These are phyloP conservation scores for Ceratobasidium papillatum DNA, from an alignment of 1,284 basidiomycete species.

Conservation along the genomic window DNA sequence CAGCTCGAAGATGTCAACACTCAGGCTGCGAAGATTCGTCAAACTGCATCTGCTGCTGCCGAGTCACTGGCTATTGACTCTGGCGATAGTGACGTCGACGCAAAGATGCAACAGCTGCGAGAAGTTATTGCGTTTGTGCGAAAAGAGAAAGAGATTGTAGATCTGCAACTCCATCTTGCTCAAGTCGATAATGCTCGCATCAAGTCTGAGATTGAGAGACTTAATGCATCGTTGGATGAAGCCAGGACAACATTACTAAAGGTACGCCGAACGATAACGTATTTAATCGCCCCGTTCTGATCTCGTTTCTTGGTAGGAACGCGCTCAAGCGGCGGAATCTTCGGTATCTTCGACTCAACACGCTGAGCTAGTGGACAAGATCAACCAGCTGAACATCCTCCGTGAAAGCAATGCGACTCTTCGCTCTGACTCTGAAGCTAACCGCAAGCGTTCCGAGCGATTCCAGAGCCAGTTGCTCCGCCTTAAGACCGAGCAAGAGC, in stretches of 20 bases:
- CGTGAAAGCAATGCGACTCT: slow-evolving; percentile 90
- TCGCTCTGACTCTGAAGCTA: slow-evolving; percentile 74
- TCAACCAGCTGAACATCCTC: slow-evolving; percentile 86
- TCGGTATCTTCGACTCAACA: slow-evolving; percentile 80
- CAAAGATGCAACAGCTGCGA: slow-evolving; percentile 73
- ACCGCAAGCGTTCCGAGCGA: slow-evolving; percentile 70
- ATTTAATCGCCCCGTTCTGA: not conserved
- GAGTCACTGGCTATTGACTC: slow-evolving; percentile 51
- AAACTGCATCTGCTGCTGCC: slow-evolving; percentile 63
- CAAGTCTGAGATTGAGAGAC: slow-evolving; percentile 78
- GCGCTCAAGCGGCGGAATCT: slow-evolving; percentile 74
- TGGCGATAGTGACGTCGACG: slow-evolving; percentile 58
- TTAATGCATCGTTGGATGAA: slow-evolving; percentile 75
- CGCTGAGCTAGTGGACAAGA: slow-evolving; percentile 84
- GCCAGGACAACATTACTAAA: slow-evolving; percentile 69
- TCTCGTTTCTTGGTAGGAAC: slow-evolving; percentile 64
- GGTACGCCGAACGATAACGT: slow-evolving; percentile 45
- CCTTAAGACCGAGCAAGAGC: slow-evolving; percentile 72
- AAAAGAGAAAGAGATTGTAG: slow-evolving; percentile 90
- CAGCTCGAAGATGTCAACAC: slow-evolving; percentile 87
- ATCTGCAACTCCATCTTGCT: slow-evolving; percentile 84
- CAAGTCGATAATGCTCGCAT: slow-evolving; percentile 84
- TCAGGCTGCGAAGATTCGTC: slow-evolving; percentile 79
- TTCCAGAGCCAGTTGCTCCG: slow-evolving; percentile 71
- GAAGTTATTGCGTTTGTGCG: slow-evolving; percentile 84